phyloP scores from a whole-genome alignment of 495 filamentous ascomycete genomes.

The Copromyces sp. region DNA sequence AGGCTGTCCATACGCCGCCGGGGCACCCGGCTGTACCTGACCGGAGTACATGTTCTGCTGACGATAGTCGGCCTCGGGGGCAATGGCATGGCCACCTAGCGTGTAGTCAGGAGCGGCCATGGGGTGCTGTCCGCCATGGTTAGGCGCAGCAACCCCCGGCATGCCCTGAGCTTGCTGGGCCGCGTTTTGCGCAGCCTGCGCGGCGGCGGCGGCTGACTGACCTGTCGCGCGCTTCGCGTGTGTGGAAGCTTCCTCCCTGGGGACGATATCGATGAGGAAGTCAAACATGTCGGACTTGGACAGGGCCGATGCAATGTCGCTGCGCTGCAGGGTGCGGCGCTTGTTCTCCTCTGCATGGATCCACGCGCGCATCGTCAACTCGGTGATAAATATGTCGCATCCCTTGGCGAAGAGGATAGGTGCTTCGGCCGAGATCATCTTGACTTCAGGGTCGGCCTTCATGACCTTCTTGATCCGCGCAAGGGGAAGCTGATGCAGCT shows the following conservation, averaged over 20 bases:
- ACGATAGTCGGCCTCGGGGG: conserved; percentile 70
- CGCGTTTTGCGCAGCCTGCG: conserved; percentile 39
- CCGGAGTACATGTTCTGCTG: conserved; percentile 66
- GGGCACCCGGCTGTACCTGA: conserved; percentile 61
- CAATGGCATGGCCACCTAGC: conserved; percentile 21
- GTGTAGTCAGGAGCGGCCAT: conserved; percentile 62
- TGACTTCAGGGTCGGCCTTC: conserved; percentile 98
- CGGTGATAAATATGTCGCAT: conserved; percentile 98
- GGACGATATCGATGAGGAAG: conserved; percentile 98
- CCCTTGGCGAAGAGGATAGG: conserved; percentile 98
- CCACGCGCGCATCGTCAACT: conserved; percentile 99
- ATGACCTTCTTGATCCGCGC: conserved; percentile 99
- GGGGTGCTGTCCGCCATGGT: conserved; percentile 38
- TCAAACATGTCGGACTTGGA: conserved; percentile 99
- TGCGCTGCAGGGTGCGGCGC: conserved; percentile 85
- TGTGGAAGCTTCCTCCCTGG: conserved; percentile 79
- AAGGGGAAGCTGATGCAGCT: conserved; percentile 88
- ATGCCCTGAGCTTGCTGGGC: conserved; percentile 48
- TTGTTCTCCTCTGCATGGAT: conserved; percentile 99
- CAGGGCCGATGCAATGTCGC: conserved; percentile 89
- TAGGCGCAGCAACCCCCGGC: conserved; percentile 47
- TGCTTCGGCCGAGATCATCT: conserved; percentile 98
- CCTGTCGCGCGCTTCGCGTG: conserved; percentile 59
- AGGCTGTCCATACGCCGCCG: conserved; percentile 60
- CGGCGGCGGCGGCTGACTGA: conserved; percentile 40